phyloP scores from a whole-genome alignment of 2,329 filamentous ascomycete genomes.

The Scopulariopsis brevicaulis region DNA sequence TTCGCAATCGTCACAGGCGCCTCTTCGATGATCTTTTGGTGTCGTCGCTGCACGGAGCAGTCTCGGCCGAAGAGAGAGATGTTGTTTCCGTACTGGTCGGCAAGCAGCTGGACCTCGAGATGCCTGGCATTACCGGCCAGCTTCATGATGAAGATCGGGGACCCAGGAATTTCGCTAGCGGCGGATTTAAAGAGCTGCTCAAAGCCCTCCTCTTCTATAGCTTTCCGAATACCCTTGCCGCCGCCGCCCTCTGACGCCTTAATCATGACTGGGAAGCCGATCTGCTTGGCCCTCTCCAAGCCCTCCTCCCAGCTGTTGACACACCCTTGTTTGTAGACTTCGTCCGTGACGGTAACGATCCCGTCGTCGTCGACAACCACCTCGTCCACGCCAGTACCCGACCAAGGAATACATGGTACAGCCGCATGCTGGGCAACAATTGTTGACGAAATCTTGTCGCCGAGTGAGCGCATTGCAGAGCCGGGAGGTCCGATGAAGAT shows the following conservation, averaged over 20 bases:
- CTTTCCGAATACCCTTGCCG: constrained; percentile 98
- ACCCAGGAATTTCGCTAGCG: constrained; percentile 93
- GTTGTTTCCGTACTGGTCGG: constrained; percentile 99
- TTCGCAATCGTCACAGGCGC: constrained; percentile 95
- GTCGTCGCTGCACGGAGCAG: constrained; percentile 94
- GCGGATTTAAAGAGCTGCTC: constrained; percentile 85
- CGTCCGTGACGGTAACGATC: constrained; percentile 84
- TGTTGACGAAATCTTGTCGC: constrained; percentile 99
- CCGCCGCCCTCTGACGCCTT: constrained; percentile 99
- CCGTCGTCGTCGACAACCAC: constrained; percentile 70
- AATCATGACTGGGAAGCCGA: constrained; percentile 99
- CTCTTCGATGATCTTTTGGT: constrained; percentile 99
- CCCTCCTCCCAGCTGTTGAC: constrained; percentile 85
- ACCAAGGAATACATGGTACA: constrained; percentile 99
- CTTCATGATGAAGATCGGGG: constrained; percentile 99
- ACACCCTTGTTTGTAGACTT: constrained; percentile 82
- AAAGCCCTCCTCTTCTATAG: constrained; percentile 75
- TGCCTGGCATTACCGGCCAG: constrained; percentile 91
- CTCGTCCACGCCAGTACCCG: constrained; percentile 77
- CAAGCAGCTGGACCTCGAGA: constrained; percentile 92
- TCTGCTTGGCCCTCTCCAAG: constrained; percentile 72
- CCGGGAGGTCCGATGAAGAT: constrained; percentile 98
- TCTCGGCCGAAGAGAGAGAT: constrained; percentile 98
- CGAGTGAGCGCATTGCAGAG: constrained; percentile 95
- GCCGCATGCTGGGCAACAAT: constrained; percentile 96